Base-by-base conservation (phyloP, 345 rosid genomes). In the Ailanthus altissimus region DNA sequence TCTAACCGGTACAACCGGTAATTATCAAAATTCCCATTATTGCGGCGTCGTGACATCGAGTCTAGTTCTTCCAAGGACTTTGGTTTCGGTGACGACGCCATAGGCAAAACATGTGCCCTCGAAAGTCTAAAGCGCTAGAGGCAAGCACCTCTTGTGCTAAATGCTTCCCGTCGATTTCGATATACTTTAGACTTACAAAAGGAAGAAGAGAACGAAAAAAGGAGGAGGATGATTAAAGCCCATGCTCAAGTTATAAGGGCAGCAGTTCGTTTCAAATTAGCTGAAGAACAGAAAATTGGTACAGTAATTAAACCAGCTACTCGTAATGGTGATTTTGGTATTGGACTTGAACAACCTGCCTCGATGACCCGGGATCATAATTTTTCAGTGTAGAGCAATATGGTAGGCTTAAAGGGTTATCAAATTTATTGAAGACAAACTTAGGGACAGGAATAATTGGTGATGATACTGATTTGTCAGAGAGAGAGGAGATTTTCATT, bases 161-260 rank as follows among this genome's bases (percentile, higher is more conserved):
- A 97, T 85, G 97, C 98, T 14, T 94, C 97, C 0, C 97, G 99
- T 70, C 92, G 99, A 20, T 94, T 97, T 80, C 95, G 99, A 56
- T 97, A 94, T 86, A 97, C 99, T 18, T 73, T 97, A 89, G 98
- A 97, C 86, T 89, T 97, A 64, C 91, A 88, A 40, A 90, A 85
- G 89, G 96, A 90, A 81, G 97, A 88, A 72, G 90, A 94, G 78
- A 88, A 82, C 79, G 94, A 91, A 65, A 82, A 89, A 50, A 88
- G 89, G 23, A 87, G 88, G 76, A 76, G 95, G 82, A 92, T 87
- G 97, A 92, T 97, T 80, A 89, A 97, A 83, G 86, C 99, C 65
- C 98, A 94, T 86, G 97, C 98, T 0, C 98, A 97, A 91, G 98
- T 92, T 80, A 85, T 94, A 70, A 85, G 97, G 99, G 99, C 98